Evolutionary conservation across 805 yeast genomes (phyloP).

Genomic region (Blastobotrys americana): DNA sequence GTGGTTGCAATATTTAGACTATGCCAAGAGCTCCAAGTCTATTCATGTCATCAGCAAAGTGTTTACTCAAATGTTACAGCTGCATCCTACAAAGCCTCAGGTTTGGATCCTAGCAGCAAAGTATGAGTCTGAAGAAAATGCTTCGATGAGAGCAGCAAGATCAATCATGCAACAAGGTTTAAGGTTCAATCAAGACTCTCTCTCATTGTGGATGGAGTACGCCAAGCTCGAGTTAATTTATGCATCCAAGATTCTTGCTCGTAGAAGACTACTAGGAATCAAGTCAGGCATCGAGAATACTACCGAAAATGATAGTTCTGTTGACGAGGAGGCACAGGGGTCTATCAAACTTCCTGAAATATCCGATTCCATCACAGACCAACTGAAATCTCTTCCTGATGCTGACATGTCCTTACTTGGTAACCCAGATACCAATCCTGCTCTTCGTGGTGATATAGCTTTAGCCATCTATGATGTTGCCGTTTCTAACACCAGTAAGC

Average conservation of each 20-base stretch:
- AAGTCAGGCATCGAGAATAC: slow-evolving; percentile 42
- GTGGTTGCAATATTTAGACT: slow-evolving; percentile 73
- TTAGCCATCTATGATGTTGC: slow-evolving; percentile 64
- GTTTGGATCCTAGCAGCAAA: slow-evolving; percentile 95
- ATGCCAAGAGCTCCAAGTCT: slow-evolving; percentile 32
- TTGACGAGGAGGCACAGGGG: slow-evolving; percentile 30
- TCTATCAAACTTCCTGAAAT: slow-evolving; percentile 40
- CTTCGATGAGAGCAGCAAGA: slow-evolving; percentile 84
- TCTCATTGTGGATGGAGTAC: slow-evolving; percentile 75
- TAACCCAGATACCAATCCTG: slow-evolving; percentile 75
- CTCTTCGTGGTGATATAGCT: slow-evolving; percentile 65
- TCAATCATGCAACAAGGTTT: slow-evolving; percentile 76
- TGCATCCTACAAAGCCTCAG: slow-evolving; percentile 85
- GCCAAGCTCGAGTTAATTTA: slow-evolving; percentile 83
- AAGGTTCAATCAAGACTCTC: slow-evolving; percentile 70
- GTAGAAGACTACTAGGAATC: slow-evolving; percentile 76
- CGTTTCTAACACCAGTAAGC: slow-evolving; percentile 29
- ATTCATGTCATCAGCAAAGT: slow-evolving; percentile 39
- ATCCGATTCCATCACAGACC: slow-evolving; percentile 43
- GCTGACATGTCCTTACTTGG: slow-evolving; percentile 82
- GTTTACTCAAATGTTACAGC: slow-evolving; percentile 67
- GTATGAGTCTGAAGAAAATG: slow-evolving; percentile 83
- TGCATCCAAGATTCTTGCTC: slow-evolving; percentile 70
- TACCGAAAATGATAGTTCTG: slow-evolving; percentile 36
- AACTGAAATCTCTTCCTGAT: slow-evolving; percentile 69